Base-by-base conservation (phyloP, 495 filamentous ascomycete species). In the Xylaria grammica region DNA sequence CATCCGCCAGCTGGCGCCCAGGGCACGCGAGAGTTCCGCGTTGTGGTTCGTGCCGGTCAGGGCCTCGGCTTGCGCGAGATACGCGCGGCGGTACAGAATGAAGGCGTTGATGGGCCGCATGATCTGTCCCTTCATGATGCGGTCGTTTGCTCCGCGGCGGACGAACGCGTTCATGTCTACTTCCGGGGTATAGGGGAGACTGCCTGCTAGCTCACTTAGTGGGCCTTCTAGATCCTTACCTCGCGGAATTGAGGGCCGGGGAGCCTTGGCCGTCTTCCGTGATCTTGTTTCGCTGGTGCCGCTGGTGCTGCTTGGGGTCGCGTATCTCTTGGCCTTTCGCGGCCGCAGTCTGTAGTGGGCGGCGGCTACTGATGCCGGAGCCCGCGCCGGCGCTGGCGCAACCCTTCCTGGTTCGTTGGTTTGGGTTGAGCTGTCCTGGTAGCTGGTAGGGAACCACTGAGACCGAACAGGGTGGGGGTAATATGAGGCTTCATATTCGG, bases 1-100 rank as follows among this genome's bases (percentile, higher is more conserved):
- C 24, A 53, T 7, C 2, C 17, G 15, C 59, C 59, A 62, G 4
- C 24, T 45, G 20, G 10, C 26, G 9, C 60, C 38, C 0, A 29
- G 17, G 0, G 36, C 1, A 4, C 24, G 6, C 0, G 49, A 62
- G n/a, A 62, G 1, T 0, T 13, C 0, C 32, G 1, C 2, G 2
- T 29, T 5, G 3, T 54, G 3, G 13, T 5, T 24, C 1, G 15
- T 27, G 7, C 30, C 9, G 9, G 6, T 4, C 29, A 55, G 0
- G 24, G 19, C 17, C 6, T 22, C 26, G 5, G 19, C 9, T 0
- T 36, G 15, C 10, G 0, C 4, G 40, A 11, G n/a, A 26, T 53
- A 63, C 9, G 52, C 61, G 42, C 38, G 36, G 26, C 44, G 51
- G 20, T 63, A 63, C 3, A 56, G 22, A 1, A 63, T 17, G 30